These are phyloP conservation scores for Aspergillus clavatus DNA, from an alignment of 2,329 filamentous ascomycete species.

Conservation along the genomic window DNA sequence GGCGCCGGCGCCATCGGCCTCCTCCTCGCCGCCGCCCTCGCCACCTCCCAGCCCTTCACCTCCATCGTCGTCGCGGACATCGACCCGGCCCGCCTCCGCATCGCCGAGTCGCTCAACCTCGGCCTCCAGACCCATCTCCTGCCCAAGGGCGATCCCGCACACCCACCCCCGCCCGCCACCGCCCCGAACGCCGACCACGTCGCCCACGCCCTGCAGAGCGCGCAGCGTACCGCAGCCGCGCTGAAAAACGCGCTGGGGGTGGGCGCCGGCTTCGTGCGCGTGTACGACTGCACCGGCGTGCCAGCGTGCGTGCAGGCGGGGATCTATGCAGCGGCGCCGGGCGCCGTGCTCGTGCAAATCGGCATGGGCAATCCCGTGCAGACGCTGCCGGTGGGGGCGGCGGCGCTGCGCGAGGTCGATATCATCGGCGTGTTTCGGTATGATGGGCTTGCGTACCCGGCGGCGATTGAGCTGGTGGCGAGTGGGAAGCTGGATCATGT, in stretches of 20 bases:
- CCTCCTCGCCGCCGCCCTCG: conserved; percentile 54
- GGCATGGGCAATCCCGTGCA: conserved; percentile 55
- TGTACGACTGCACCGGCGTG: conserved; percentile 46
- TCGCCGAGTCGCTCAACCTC: conserved; percentile 43
- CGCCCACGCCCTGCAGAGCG: conserved; percentile 30
- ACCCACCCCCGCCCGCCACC: conserved; percentile 27
- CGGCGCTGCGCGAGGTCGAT: conserved; percentile 54
- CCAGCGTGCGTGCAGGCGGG: conserved; percentile 43
- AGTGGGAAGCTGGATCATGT: conserved; percentile 48
- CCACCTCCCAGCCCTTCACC: conserved; percentile 49
- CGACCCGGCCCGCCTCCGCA: conserved; percentile 52
- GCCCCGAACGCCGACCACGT: conserved; percentile 31
- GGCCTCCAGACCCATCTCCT: conserved; percentile 37
- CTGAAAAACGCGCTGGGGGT: conserved; percentile 26
- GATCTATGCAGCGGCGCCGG: conserved; percentile 44
- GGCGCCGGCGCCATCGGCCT: conserved; percentile 59
- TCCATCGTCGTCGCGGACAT: conserved; percentile 59
- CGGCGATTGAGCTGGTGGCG: conserved; percentile 50
- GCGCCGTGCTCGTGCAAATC: conserved; percentile 51
- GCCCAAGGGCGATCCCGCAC: conserved; percentile 23
- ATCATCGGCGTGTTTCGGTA: conserved; percentile 56
- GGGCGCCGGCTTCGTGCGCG: conserved; percentile 36
- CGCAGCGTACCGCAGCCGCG: conserved; percentile 31
- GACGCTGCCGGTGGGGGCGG: conserved; percentile 50
- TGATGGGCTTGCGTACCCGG: conserved; percentile 49